These are phyloP conservation scores for Eucalyptus viminalis DNA, from an alignment of 345 rosid species.

Conservation along the genomic window DNA sequence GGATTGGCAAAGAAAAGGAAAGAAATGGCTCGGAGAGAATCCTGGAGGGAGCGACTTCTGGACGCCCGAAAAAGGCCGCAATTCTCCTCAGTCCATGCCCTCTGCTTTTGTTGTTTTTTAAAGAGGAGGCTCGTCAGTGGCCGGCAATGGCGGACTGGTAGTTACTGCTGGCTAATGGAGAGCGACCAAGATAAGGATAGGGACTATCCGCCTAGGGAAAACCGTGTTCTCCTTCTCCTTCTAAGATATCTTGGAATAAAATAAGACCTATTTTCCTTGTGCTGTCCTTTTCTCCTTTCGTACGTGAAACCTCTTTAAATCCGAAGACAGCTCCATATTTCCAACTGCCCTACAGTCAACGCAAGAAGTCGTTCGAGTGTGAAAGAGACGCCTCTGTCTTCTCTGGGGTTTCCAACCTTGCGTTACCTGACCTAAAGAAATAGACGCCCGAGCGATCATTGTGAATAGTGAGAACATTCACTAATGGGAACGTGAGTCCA, in stretches of 20 bases:
- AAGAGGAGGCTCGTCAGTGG: background rate
- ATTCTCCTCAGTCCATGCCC: background rate
- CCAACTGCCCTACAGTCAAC: background rate
- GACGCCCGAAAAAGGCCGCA: background rate
- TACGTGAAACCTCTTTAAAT: background rate
- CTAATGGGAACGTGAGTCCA: background rate
- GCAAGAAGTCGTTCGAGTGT: background rate
- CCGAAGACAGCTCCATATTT: too few relatives aligned
- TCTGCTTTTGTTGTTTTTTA: background rate
- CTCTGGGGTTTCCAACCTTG: background rate
- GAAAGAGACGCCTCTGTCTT: background rate
- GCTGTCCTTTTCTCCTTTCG: background rate
- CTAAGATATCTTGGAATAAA: background rate
- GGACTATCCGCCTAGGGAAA: background rate
- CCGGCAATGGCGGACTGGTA: background rate
- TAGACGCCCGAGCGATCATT: background rate
- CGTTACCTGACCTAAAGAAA: background rate
- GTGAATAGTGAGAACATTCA: too few relatives aligned
- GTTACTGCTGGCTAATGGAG: background rate
- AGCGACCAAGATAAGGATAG: background rate
- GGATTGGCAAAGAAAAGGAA: background rate
- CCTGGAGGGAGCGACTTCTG: background rate
- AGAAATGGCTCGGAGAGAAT: background rate
- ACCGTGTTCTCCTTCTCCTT: background rate
- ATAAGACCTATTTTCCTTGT: background rate